Conservation (phyloP, 2,329 filamentous ascomycete genomes). For the Clarireedia monteithiana region DNA sequence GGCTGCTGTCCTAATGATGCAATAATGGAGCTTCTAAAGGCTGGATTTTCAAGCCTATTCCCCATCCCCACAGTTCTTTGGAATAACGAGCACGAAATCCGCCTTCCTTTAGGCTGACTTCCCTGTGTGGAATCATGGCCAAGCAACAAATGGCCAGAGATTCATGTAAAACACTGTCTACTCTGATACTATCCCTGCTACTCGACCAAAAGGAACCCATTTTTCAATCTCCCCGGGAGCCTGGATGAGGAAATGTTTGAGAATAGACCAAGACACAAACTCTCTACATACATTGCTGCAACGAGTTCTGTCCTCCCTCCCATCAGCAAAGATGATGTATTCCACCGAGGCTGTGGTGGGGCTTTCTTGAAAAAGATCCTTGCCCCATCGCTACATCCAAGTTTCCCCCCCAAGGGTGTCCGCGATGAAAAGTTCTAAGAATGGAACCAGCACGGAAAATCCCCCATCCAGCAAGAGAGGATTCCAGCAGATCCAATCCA, state of each 20-base stretch:
- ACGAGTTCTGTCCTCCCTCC: too few species aligned
- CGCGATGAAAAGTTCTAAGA: not conserved
- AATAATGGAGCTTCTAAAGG: not conserved
- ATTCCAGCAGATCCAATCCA: not conserved
- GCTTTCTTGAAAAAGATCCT: not conserved
- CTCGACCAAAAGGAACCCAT: too few species aligned
- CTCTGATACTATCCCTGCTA: too few species aligned
- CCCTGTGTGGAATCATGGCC: not conserved
- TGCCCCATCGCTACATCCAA: not conserved
- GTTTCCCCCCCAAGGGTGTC: not conserved
- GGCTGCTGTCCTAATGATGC: not conserved
- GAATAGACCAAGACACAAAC: too few species aligned
- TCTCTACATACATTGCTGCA: too few species aligned
- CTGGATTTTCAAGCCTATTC: not conserved
- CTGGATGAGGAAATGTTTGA: too few species aligned
- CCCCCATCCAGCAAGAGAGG: not conserved
- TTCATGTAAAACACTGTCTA: too few species aligned
- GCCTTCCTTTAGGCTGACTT: not conserved
- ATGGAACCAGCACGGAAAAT: not conserved
- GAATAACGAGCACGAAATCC: not conserved
- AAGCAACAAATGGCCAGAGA: too few species aligned
- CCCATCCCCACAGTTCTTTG: not conserved
- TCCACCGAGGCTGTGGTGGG: slow-evolving; percentile 1
- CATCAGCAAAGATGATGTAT: not conserved
- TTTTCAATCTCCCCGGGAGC: too few species aligned